Conservation (phyloP, 371 early-diverging fungal species). For the Mortierella sp. region DNA sequence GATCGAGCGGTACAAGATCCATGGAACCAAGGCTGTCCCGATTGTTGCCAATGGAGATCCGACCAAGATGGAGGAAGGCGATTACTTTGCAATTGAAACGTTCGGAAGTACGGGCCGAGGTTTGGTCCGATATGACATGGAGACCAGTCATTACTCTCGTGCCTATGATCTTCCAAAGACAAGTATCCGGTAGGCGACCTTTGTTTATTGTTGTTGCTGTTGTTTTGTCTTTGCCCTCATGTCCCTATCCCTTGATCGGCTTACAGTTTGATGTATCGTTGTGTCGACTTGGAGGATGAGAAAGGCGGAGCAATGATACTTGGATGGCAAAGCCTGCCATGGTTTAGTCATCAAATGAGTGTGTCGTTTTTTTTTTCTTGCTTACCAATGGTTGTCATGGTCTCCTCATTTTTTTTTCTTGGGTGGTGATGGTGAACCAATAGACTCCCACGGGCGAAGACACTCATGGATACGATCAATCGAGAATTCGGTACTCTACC, state of each 20-base stretch:
- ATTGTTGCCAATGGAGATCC: constrained; percentile 90
- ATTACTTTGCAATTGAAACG: constrained; percentile 98
- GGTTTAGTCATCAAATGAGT: no score
- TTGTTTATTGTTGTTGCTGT: no score
- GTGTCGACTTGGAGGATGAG: no score
- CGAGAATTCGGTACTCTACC: constrained; percentile 97
- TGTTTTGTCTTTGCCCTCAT: no score
- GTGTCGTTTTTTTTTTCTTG: neutral
- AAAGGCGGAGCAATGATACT: no score
- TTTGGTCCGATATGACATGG: constrained; percentile 89
- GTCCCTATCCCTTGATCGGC: no score
- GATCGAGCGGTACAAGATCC: constrained; percentile 95
- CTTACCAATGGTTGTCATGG: no score
- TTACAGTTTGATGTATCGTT: neutral
- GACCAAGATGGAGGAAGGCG: constrained; percentile 98
- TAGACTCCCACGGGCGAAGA: constrained; percentile 85
- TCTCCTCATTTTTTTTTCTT: neutral
- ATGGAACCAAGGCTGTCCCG: constrained; percentile 98
- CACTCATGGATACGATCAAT: constrained; percentile 88
- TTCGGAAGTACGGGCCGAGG: constrained; percentile 99
- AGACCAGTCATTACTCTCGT: constrained; percentile 96
- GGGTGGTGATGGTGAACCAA: constrained; percentile 11
- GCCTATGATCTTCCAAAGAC: constrained; percentile 65
- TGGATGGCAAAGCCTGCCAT: no score
- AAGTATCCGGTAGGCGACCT: constrained; percentile 59